Evolutionary conservation across 352 stramenopile genomes (phyloP), one percentile per base, ranked within the genome.

Genomic region (Globisporangium nodosum): DNA sequence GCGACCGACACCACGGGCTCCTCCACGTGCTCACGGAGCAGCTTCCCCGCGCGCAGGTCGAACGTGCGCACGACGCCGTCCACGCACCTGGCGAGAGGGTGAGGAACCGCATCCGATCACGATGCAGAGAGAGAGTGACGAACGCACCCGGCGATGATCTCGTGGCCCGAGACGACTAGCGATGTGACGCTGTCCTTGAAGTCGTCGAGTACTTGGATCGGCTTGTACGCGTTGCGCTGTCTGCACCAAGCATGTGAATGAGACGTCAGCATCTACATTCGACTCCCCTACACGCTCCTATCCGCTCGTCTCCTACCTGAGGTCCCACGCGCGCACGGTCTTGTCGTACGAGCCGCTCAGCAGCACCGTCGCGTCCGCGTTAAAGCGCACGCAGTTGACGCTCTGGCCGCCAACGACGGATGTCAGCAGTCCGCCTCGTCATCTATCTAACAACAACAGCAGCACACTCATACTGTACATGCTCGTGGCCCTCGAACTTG

Each of bases 141-240:
- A 15, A 53, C 71, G 42, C 33, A 90, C 78, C 85, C 78, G 49
- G 87, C 81, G 52, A 95, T 81, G 57, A 96, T 81, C 55, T 94
- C 82, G 47, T 94, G 73, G 40, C 79, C 75, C 0, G 80, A 81
- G 15, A 95, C 66, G 4, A 87, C 68, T 27, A 96, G 76, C 31
- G 75, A 87, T 15, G 88, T 96, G 59, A 96, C 85, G 59, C 87
- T 96, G 68, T 96, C 88, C 49, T 82, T 91, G 54, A 93, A 96
- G 51, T 93, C 80, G 54, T 94, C 82, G 30, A 96, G 62, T 31
- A 89, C 68, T 69, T 96, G 88, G 54, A 96, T 95, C 21, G 88
- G 87, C 15, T 60, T 63, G 58, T 80, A 91, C 1, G 82, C 63
- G 50, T 91, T 92, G 2, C 82, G 77, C 63, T 82, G 81, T 64